Evolutionary conservation across 441 rosid species (phyloP).

Genomic region (Adansonia grandidieri): DNA sequence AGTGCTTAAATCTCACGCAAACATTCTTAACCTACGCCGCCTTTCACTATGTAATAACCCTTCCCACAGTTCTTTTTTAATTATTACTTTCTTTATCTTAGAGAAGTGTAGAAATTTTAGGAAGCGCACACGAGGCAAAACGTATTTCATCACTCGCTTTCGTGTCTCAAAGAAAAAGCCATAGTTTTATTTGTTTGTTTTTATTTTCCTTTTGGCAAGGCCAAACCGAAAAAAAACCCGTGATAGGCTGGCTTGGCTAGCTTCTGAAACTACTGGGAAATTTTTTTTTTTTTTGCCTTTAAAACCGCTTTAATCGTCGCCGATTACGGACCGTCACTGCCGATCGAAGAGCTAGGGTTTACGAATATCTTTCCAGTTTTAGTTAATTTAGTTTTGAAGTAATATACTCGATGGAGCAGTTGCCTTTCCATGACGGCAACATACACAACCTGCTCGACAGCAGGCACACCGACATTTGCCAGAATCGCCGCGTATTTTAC

Average conservation of each 20-base stretch:
- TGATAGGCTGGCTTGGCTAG: neutral
- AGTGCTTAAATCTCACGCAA: neutral
- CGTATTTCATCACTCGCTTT: neutral
- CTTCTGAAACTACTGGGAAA: neutral
- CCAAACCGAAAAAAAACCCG: neutral
- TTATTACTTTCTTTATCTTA: neutral
- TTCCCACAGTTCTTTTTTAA: neutral
- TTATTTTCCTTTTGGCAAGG: neutral
- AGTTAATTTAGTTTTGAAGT: neutral
- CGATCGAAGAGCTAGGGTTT: slow-evolving; percentile 39
- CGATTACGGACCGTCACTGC: neutral
- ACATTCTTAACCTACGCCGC: neutral
- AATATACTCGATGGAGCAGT: slow-evolving; percentile 45
- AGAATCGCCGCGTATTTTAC: slow-evolving; percentile 42
- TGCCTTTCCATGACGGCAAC: slow-evolving; percentile 75
- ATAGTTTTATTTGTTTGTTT: neutral
- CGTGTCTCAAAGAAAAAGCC: neutral
- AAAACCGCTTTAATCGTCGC: slow-evolving; percentile 8
- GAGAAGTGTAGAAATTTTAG: slow-evolving; percentile 17
- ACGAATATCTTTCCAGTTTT: neutral
- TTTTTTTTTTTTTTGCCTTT: neutral
- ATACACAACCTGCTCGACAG: slow-evolving; percentile 57
- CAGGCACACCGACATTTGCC: slow-evolving; percentile 40
- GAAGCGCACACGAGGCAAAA: slow-evolving; percentile 12
- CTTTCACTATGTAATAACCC: neutral